A percentile compares a stretch with the other conserved stretches of the same genome.
Evolutionary conservation across 169 alveolate species (phyloP).

Genomic region (Plasmodium chabaudi): DNA sequence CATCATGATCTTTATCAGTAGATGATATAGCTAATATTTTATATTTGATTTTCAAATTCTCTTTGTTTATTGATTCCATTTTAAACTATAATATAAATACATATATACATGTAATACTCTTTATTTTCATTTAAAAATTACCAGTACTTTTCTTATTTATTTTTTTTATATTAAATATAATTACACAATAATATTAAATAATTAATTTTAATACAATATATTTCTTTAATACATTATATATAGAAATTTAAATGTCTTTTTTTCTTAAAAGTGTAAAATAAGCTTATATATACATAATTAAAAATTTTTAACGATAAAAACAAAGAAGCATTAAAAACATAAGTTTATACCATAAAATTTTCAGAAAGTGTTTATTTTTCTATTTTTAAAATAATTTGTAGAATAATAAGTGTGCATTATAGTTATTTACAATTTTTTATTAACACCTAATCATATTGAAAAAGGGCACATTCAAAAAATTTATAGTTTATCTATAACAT

Average conservation of each 20-base stretch:
- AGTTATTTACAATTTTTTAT: conserved; percentile 10
- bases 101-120: conserved; percentile 13
- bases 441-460: conserved; percentile 11
- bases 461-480: conserved; percentile 10
- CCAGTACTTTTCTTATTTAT: background rate
- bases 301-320: conserved; percentile 10
- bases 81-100: background rate
- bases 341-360: conserved; percentile 6
- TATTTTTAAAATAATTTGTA: conserved; percentile 17
- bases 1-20: conserved; percentile 68
- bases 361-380: conserved; percentile 33
- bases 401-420: conserved; percentile 47
- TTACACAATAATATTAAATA: conserved; percentile 24
- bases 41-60: conserved; percentile 62
- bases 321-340: conserved; percentile 9
- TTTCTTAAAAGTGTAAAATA: conserved; percentile 16
- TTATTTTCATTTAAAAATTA: conserved; percentile 17
- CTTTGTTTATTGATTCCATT: conserved; percentile 73
- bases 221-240: conserved; percentile 15
- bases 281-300: conserved; percentile 8
- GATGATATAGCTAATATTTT: conserved; percentile 68
- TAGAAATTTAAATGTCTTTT: conserved; percentile 43
- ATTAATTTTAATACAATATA: conserved; percentile 21
- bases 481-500: conserved; percentile 14
- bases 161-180: background rate